These are phyloP conservation scores for Ottelia alismoides DNA, from an alignment of 106 monocot genomes.

Conservation along the genomic window DNA sequence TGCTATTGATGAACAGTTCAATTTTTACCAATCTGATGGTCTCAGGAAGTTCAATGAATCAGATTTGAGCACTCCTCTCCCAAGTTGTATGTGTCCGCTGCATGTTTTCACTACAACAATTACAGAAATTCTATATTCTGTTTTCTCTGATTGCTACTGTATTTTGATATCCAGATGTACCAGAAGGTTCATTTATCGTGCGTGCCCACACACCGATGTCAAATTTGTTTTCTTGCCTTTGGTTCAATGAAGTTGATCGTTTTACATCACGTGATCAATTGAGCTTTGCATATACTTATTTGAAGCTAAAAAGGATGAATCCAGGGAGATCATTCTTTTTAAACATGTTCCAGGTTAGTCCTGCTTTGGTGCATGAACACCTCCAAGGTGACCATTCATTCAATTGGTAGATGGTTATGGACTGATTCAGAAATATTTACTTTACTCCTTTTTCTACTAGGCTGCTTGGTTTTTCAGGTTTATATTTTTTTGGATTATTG, in stretches of 20 bases:
- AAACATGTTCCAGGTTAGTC: slow-evolving; percentile 95
- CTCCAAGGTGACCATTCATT: too few species aligned
- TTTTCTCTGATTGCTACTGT: not conserved
- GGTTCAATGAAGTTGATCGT: slow-evolving; percentile 89
- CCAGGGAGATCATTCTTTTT: slow-evolving; percentile 44
- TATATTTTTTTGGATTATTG: too few species aligned
- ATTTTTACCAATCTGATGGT: slow-evolving; percentile 78
- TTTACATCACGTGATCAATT: slow-evolving; percentile 93
- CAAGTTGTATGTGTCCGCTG: slow-evolving; percentile 57
- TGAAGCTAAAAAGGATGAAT: slow-evolving; percentile 78
- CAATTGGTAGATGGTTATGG: too few species aligned
- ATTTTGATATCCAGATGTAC: slow-evolving; percentile 45
- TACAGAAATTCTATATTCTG: not conserved
- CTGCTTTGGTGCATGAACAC: too few species aligned
- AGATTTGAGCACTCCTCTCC: slow-evolving; percentile 43
- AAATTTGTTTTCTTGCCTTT: slow-evolving; percentile 95
- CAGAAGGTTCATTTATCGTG: slow-evolving; percentile 91
- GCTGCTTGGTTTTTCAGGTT: too few species aligned
- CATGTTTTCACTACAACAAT: not conserved
- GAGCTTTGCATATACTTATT: slow-evolving; percentile 91
- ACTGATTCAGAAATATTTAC: too few species aligned
- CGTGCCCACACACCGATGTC: slow-evolving; percentile 97
- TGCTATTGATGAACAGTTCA: slow-evolving; percentile 87
- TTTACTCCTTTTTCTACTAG: too few species aligned
- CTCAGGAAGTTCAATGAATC: slow-evolving; percentile 61